Conservation (phyloP, 805 yeast species). For the Debaryomyces castellii region DNA sequence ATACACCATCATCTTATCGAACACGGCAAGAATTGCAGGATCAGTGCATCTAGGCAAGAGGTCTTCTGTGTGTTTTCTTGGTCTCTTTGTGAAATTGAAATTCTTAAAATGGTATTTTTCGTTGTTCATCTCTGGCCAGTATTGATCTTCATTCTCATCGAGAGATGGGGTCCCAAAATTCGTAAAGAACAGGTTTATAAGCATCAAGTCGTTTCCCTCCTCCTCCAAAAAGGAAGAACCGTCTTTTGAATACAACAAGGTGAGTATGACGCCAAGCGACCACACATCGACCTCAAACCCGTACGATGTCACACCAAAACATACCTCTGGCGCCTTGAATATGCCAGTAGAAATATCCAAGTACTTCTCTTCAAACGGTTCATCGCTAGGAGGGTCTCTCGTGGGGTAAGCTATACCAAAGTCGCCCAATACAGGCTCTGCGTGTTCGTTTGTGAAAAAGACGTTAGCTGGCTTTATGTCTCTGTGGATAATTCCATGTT, state of each 20-base stretch:
- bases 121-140: constrained; percentile 37
- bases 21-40: constrained; percentile 27
- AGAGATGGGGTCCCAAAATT: constrained; percentile 64
- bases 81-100: constrained; percentile 18
- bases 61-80: constrained; percentile 3
- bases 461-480: constrained; percentile 42
- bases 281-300: constrained; percentile 63
- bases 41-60: constrained; percentile 14
- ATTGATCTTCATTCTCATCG: constrained; percentile 13
- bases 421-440: constrained; percentile 50
- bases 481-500: constrained; percentile 37
- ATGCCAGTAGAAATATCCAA: constrained; percentile 66
- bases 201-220: constrained; percentile 53
- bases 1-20: constrained; percentile 45
- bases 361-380: constrained; percentile 42
- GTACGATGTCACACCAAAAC: constrained; percentile 60
- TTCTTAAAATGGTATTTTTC: constrained; percentile 28
- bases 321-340: constrained; percentile 73
- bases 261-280: constrained; percentile 64
- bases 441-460: constrained; percentile 20
- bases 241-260: constrained; percentile 43
- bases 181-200: constrained; percentile 54
- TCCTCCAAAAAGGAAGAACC: constrained; percentile 35
- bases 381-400: constrained; percentile 22
- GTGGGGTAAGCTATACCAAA: constrained; percentile 54